phyloP scores from a whole-genome alignment of 495 filamentous ascomycete species.

The Rhypophila decipiens region DNA sequence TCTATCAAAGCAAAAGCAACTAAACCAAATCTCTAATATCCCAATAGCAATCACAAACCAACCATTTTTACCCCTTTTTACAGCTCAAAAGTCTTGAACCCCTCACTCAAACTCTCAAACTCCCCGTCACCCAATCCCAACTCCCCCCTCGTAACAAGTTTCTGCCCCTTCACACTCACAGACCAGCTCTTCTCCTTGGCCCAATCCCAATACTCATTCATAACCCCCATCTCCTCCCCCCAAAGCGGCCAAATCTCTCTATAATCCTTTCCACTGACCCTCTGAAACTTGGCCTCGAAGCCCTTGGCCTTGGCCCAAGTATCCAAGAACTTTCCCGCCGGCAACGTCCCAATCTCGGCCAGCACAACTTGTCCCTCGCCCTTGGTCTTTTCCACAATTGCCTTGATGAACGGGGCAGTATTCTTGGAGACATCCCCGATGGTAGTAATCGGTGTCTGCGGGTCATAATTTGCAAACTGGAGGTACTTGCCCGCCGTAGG shows the following conservation, averaged over 20 bases:
- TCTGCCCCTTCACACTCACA: conserved; percentile 1
- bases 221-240: conserved; percentile 32
- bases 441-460: conserved; percentile 25
- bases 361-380: conserved; percentile 25
- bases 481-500: conserved; percentile 26
- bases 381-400: conserved; percentile 32
- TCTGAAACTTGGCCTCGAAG: conserved; percentile 18
- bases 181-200: conserved; percentile 26
- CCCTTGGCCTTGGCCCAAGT: conserved; percentile 30
- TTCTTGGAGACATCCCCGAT: conserved; percentile 36
- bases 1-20: too few relatives aligned
- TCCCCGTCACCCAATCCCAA: too few relatives aligned
- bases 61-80: too few relatives aligned
- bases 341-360: conserved; percentile 18
- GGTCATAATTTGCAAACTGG: conserved; percentile 22
- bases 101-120: too few relatives aligned
- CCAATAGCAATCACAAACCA: too few relatives aligned
- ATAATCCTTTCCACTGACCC: conserved; percentile 17
- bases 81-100: too few relatives aligned
- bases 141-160: conserved; percentile 12
- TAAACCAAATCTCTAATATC: too few relatives aligned
- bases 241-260: conserved; percentile 29
- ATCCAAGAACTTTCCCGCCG: conserved; percentile 29
- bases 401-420: conserved; percentile 29
- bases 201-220: conserved; percentile 36